Percentiles rank a stretch among this genome's conserved stretches.
These are phyloP conservation scores for Nemania diffusa DNA, from an alignment of 2,329 filamentous ascomycete genomes.

Conservation along the genomic window DNA sequence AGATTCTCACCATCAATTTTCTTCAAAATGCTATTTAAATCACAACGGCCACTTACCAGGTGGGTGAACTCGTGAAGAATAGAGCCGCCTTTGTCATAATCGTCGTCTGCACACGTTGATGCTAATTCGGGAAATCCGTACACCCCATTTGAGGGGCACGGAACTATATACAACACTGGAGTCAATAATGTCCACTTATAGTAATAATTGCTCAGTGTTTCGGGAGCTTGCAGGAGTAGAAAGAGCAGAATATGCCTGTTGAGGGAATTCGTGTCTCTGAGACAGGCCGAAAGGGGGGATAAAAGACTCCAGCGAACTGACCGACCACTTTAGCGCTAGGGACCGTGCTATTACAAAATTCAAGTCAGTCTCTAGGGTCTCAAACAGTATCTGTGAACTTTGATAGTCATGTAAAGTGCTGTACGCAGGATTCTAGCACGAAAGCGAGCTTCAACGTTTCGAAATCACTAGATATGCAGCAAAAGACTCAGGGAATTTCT, in stretches of 20 bases:
- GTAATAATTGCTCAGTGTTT: too few relatives aligned
- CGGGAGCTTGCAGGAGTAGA: too few relatives aligned
- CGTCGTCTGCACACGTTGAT: constrained; percentile 30
- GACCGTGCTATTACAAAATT: constrained; percentile 25
- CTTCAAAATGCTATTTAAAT: too few relatives aligned
- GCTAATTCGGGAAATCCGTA: constrained; percentile 34
- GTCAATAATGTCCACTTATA: too few relatives aligned
- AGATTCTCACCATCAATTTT: too few relatives aligned
- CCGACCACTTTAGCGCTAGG: constrained; percentile 35
- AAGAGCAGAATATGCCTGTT: background rate
- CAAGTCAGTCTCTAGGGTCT: constrained; percentile 1
- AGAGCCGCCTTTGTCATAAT: constrained; percentile 37
- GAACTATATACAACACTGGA: too few relatives aligned
- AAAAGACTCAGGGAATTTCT: too few relatives aligned
- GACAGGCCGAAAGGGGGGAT: background rate
- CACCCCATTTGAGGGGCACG: constrained; percentile 33
- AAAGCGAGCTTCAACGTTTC: too few relatives aligned
- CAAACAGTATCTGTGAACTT: background rate
- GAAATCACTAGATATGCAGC: too few relatives aligned
- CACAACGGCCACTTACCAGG: constrained; percentile 31
- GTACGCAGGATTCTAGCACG: too few relatives aligned
- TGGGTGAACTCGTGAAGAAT: constrained; percentile 39
- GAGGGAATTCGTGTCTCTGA: background rate
- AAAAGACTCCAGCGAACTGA: background rate
- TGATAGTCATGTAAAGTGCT: too few relatives aligned